Percentiles rank a stretch among this genome's conserved stretches.
Conservation (phyloP, 495 filamentous ascomycete species). For the Filosporella fistucella region DNA sequence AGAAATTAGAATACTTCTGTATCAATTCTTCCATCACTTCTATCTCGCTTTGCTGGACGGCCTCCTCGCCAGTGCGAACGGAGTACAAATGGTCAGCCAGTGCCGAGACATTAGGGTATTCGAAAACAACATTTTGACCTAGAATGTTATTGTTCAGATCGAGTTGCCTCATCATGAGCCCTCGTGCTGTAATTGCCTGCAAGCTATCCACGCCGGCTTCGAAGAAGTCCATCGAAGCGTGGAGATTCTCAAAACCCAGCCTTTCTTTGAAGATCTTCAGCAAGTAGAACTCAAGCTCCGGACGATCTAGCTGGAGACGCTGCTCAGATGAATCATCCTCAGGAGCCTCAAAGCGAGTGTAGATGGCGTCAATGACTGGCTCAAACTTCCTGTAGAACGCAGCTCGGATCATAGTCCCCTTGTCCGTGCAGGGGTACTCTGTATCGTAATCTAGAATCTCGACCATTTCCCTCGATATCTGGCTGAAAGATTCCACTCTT, state of each 20-base stretch:
- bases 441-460: slow-evolving; percentile 26
- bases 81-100: slow-evolving; percentile 31
- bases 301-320: slow-evolving; percentile 28
- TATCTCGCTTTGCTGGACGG: slow-evolving; percentile 20
- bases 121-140: slow-evolving; percentile 41
- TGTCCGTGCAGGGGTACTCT: slow-evolving; percentile 44
- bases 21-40: slow-evolving; percentile 33
- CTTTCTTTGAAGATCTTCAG: background rate
- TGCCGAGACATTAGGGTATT: slow-evolving; percentile 24
- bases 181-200: slow-evolving; percentile 37
- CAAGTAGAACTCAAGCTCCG: slow-evolving; percentile 32
- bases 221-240: slow-evolving; percentile 44
- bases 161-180: slow-evolving; percentile 18
- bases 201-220: slow-evolving; percentile 49
- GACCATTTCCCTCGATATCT: slow-evolving; percentile 28
- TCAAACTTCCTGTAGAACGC: slow-evolving; percentile 39
- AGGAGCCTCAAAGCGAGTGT: slow-evolving; percentile 27
- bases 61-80: slow-evolving; percentile 24
- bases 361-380: slow-evolving; percentile 37
- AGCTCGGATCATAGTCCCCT: slow-evolving; percentile 45
- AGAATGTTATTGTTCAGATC: slow-evolving; percentile 34
- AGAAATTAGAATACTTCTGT: slow-evolving; percentile 31
- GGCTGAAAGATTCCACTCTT: slow-evolving; percentile 40
- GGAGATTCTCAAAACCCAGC: slow-evolving; percentile 24
- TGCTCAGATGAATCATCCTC: background rate